Conservation (phyloP, 805 yeast genomes). For the Nakazawaea peltata region DNA sequence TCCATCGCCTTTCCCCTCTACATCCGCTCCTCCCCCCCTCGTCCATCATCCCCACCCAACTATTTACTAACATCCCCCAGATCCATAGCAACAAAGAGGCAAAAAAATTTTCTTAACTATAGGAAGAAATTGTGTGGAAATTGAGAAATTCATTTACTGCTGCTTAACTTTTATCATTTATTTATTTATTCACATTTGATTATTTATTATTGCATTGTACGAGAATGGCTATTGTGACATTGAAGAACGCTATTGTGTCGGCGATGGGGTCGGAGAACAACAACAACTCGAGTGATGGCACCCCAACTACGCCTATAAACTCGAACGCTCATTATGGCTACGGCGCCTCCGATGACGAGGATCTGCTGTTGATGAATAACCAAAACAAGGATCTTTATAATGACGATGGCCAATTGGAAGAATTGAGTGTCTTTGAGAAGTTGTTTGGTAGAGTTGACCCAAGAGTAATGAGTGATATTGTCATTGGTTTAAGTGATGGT, state of each 20-base stretch:
- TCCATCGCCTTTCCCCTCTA: too few relatives aligned
- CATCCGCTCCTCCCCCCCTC: too few relatives aligned
- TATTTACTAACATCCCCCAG: too few relatives aligned
- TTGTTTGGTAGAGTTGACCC: constrained; percentile 74
- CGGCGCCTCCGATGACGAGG: constrained; percentile 7
- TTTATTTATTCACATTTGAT: too few relatives aligned
- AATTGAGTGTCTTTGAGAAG: constrained; percentile 28
- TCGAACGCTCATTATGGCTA: constrained; percentile 6
- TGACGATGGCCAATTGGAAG: constrained; percentile 1
- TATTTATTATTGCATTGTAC: too few relatives aligned
- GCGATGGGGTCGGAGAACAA: constrained; percentile 10
- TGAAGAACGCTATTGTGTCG: constrained; percentile 21
- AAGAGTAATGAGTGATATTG: constrained; percentile 86
- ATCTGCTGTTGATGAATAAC: not conserved
- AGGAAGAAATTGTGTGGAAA: too few relatives aligned
- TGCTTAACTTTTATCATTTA: too few relatives aligned
- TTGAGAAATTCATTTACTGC: too few relatives aligned
- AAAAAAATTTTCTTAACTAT: too few relatives aligned
- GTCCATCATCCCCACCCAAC: too few relatives aligned
- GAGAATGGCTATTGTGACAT: constrained; percentile 30
- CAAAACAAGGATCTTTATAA: not conserved
- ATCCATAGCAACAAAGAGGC: too few relatives aligned
- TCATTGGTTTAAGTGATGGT: constrained; percentile 93
- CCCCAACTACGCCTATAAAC: constrained; percentile 1
- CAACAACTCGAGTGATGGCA: not conserved